These are phyloP conservation scores for Ensete glaucum DNA, from an alignment of 176 grass and related monocot genomes.

Conservation along the genomic window DNA sequence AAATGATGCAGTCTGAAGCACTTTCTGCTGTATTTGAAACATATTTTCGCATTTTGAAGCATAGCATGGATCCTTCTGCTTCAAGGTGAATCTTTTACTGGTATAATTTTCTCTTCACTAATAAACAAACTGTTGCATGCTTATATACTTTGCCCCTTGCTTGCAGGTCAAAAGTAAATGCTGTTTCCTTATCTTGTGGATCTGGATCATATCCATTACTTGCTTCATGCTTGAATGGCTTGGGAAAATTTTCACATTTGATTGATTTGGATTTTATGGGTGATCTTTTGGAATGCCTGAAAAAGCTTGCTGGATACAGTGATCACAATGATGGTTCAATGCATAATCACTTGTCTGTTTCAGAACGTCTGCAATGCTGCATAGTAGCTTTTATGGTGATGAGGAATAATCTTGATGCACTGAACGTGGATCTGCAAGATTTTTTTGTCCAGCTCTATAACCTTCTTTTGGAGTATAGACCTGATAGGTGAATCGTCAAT, in stretches of 20 bases:
- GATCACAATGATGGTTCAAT: slow-evolving; percentile 23
- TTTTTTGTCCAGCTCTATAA: slow-evolving; percentile 91
- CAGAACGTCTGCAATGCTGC: slow-evolving; percentile 83
- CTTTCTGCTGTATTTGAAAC: slow-evolving; percentile 79
- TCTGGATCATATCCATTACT: slow-evolving; percentile 48
- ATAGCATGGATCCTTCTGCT: slow-evolving; percentile 43
- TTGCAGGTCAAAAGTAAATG: slow-evolving; percentile 35
- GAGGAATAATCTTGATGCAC: slow-evolving; percentile 85
- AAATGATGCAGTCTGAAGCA: slow-evolving; percentile 71
- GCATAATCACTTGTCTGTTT: slow-evolving; percentile 48
- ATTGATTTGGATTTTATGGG: slow-evolving; percentile 94
- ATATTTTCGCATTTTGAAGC: slow-evolving; percentile 88
- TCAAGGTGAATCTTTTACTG: slow-evolving; percentile 40
- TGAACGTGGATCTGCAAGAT: slow-evolving; percentile 83
- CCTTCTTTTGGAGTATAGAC: slow-evolving; percentile 81
- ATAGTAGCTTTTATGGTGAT: slow-evolving; percentile 84
- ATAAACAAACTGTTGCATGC: not conserved
- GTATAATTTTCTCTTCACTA: not conserved
- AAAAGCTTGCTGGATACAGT: slow-evolving; percentile 69
- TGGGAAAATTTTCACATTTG: slow-evolving; percentile 92
- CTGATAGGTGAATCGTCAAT: slow-evolving; percentile 44
- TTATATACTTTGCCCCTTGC: too few species aligned
- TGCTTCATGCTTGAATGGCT: slow-evolving; percentile 67
- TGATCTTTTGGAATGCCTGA: slow-evolving; percentile 75
- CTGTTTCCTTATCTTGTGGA: slow-evolving; percentile 19